These are phyloP conservation scores for Termitomyces sp. DNA, from an alignment of 768 basidiomycete genomes.

Conservation along the genomic window DNA sequence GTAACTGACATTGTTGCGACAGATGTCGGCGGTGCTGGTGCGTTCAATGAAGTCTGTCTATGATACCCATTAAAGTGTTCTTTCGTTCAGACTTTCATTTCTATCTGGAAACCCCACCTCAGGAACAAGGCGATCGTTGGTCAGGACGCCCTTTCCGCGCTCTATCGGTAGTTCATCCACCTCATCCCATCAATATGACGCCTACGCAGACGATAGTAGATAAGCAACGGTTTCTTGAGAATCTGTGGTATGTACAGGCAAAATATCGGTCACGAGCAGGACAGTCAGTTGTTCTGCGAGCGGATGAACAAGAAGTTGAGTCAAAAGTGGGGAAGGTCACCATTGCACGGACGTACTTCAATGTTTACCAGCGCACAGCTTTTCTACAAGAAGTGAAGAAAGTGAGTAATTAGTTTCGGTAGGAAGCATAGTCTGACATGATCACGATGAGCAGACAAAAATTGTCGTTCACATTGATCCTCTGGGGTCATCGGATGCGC, in stretches of 20 bases:
- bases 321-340: slow-evolving; percentile 54
- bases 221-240: slow-evolving; percentile 82
- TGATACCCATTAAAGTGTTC: background rate
- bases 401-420: slow-evolving; percentile 33
- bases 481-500: slow-evolving; percentile 64
- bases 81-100: slow-evolving; percentile 69
- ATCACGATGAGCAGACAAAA: slow-evolving; percentile 57
- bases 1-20: slow-evolving; percentile 79
- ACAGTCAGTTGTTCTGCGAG: slow-evolving; percentile 65
- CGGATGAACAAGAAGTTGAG: slow-evolving; percentile 76
- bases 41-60: slow-evolving; percentile 15
- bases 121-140: slow-evolving; percentile 84
- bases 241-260: slow-evolving; percentile 86
- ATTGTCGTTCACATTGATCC: slow-evolving; percentile 85
- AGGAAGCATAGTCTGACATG: background rate
- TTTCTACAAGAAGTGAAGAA: slow-evolving; percentile 78
- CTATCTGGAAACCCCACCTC: slow-evolving; percentile 77
- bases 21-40: slow-evolving; percentile 83
- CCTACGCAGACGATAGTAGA: slow-evolving; percentile 56
- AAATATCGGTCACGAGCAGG: slow-evolving; percentile 67
- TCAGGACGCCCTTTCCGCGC: slow-evolving; percentile 80
- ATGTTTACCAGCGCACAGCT: slow-evolving; percentile 78
- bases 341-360: slow-evolving; percentile 79
- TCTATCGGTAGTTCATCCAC: slow-evolving; percentile 72
- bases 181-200: slow-evolving; percentile 59